These are phyloP conservation scores for Bisporella sp. DNA, from an alignment of 2,329 filamentous ascomycete genomes.

Conservation along the genomic window DNA sequence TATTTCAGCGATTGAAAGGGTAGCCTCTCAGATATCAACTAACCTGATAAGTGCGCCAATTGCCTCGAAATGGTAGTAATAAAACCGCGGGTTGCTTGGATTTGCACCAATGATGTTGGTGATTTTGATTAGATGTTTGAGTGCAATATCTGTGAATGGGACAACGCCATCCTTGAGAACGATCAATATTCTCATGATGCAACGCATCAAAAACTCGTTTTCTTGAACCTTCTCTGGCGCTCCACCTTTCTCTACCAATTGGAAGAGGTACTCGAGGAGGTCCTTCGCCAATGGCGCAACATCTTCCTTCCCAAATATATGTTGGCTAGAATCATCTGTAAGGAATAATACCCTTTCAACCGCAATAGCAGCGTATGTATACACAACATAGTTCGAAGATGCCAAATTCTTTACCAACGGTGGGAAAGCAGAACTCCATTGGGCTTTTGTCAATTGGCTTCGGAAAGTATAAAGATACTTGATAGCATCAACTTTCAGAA, in stretches of 20 bases:
- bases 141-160: slow-evolving; percentile 67
- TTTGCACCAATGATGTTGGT: slow-evolving; percentile 90
- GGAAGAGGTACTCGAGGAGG: slow-evolving; percentile 83
- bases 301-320: slow-evolving; percentile 72
- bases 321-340: slow-evolving; percentile 64
- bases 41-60: slow-evolving; percentile 73
- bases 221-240: slow-evolving; percentile 92
- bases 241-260: slow-evolving; percentile 76
- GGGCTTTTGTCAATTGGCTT: slow-evolving; percentile 83
- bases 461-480: slow-evolving; percentile 97
- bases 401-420: slow-evolving; percentile 86
- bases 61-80: slow-evolving; percentile 97
- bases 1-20: neutral
- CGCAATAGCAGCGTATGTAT: slow-evolving; percentile 94
- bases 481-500: slow-evolving; percentile 95
- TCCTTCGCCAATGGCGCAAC: slow-evolving; percentile 80
- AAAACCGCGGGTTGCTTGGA: slow-evolving; percentile 94
- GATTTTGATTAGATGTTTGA: slow-evolving; percentile 80
- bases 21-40: neutral
- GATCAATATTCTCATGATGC: slow-evolving; percentile 94
- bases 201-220: slow-evolving; percentile 98
- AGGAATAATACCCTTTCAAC: slow-evolving; percentile 90
- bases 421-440: slow-evolving; percentile 86
- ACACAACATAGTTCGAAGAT: slow-evolving; percentile 89
- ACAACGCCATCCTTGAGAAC: slow-evolving; percentile 80